Base-by-base conservation (phyloP, 129 eudicot genomes). In the Tagetes patula region DNA sequence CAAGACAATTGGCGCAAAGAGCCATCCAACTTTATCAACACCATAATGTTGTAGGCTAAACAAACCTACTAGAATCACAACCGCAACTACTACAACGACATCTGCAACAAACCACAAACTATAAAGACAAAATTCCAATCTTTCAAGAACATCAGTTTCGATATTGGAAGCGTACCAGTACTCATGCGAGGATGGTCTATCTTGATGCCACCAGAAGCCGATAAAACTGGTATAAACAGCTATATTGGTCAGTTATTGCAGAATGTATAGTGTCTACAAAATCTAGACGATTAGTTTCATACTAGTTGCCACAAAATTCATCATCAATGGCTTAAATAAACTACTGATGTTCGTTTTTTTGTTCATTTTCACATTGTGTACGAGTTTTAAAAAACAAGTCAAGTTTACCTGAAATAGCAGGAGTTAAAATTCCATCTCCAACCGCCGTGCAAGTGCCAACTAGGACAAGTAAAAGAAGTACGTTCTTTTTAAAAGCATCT, bases 181-280 rank as follows among this genome's bases (percentile, higher is more conserved):
- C 95, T 90, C 96, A 93, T 87, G 73, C 77, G 72, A 8, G 98
- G 98, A 73, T 87, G 90, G 86, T 87, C 92, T 75, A 93, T 86
- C 84, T 84, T 89, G 84, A 93, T 93, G 77, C 98, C 98, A n/a
- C 98, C 98, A 38, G 98, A 65, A 65, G 98, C 98, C 48, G 98
- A 93, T 74, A 93, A 89, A 84, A 93, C 98, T 93, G 92, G 63
- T 5, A 76, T 77, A 61, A 39, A 66, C 3, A 0, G 3, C 9
- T 4, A 47, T 31, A 13, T 59, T 31, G 12, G 80, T 77, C 41
- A 77, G 80, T 74, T 69, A 81, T 53, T 48, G 43, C 37, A 53
- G 41, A 9, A 62, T 27, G n/a, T 33, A 52, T 49, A 13, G 39
- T 13, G n/a, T 40, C 62, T 49, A 59, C 41, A 60, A 49, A 40